Percentiles rank a stretch among this genome's conserved stretches.
phyloP scores from a whole-genome alignment of 2,329 filamentous ascomycete species.

The Sphaerulina vaccinii region DNA sequence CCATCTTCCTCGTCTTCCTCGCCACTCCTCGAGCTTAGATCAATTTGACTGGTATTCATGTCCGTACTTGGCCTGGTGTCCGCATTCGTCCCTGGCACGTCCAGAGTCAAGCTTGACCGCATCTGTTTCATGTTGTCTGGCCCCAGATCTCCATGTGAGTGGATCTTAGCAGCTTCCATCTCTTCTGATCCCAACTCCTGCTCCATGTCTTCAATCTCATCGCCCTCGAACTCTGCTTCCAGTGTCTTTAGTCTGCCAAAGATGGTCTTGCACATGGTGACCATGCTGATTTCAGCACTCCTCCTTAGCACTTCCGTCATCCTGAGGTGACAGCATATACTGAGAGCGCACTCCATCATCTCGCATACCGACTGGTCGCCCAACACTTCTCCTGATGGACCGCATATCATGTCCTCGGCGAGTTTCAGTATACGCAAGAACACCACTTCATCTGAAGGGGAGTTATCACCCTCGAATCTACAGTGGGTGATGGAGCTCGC shows the following conservation, averaged over 20 bases:
- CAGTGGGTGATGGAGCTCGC: conserved; percentile 96
- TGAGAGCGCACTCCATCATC: conserved; percentile 98
- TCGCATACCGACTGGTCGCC: conserved; percentile 98
- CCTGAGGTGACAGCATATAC: conserved; percentile 92
- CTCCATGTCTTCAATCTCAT: conserved; percentile 63
- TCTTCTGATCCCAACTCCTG: conserved; percentile 62
- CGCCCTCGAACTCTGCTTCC: conserved; percentile 62
- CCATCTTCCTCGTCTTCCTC: conserved; percentile 45
- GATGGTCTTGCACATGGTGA: conserved; percentile 98
- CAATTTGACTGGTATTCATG: conserved; percentile 45
- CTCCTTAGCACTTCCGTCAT: conserved; percentile 86
- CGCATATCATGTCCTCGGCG: conserved; percentile 98
- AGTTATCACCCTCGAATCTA: conserved; percentile 94
- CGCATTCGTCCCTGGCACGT: conserved; percentile 34
- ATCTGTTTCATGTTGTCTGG: conserved; percentile 42
- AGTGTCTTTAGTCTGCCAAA: conserved; percentile 89
- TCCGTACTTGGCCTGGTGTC: conserved; percentile 39
- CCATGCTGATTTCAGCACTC: conserved; percentile 95
- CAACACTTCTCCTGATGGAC: conserved; percentile 86
- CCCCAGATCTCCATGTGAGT: conserved; percentile 44
- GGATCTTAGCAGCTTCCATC: conserved; percentile 76
- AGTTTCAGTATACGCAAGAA: conserved; percentile 89
- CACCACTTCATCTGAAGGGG: conserved; percentile 91
- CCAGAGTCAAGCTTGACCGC: conserved; percentile 62
- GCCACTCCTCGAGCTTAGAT: conserved; percentile 38